Conservation (phyloP, 2,329 filamentous ascomycete species). For the Stagonosporopsis tanaceti region DNA sequence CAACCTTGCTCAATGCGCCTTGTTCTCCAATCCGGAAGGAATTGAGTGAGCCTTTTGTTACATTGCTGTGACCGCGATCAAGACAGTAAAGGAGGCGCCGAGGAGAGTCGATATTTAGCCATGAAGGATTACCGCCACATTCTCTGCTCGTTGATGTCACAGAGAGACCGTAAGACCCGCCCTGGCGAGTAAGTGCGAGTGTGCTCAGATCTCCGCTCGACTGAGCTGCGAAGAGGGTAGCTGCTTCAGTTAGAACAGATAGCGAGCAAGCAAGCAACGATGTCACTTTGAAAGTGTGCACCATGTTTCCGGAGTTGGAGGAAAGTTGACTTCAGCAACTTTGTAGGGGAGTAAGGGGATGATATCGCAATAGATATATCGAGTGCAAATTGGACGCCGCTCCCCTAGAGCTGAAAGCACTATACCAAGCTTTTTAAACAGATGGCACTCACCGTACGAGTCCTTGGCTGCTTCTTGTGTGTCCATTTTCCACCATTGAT, state of each 20-base stretch:
- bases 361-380: neutral
- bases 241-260: slow-evolving; percentile 10
- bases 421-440: neutral
- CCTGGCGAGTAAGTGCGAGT: slow-evolving; percentile 7
- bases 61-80: slow-evolving; percentile 20
- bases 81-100: slow-evolving; percentile 26
- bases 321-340: neutral
- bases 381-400: neutral
- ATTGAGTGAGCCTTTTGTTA: slow-evolving; percentile 21
- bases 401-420: neutral
- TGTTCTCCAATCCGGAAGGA: slow-evolving; percentile 14
- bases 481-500: slow-evolving; percentile 8
- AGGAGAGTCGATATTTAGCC: slow-evolving; percentile 20
- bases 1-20: slow-evolving; percentile 16
- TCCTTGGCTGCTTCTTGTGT: neutral
- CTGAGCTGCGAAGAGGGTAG: slow-evolving; percentile 23
- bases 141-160: slow-evolving; percentile 17
- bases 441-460: slow-evolving; percentile 1
- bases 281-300: neutral
- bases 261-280: neutral
- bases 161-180: slow-evolving; percentile 13
- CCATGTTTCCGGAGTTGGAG: neutral
- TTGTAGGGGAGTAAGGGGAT: neutral
- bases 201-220: slow-evolving; percentile 25
- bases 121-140: slow-evolving; percentile 21